Evolutionary conservation across 768 basidiomycete genomes (phyloP).

Genomic region (Suillus decipiens): DNA sequence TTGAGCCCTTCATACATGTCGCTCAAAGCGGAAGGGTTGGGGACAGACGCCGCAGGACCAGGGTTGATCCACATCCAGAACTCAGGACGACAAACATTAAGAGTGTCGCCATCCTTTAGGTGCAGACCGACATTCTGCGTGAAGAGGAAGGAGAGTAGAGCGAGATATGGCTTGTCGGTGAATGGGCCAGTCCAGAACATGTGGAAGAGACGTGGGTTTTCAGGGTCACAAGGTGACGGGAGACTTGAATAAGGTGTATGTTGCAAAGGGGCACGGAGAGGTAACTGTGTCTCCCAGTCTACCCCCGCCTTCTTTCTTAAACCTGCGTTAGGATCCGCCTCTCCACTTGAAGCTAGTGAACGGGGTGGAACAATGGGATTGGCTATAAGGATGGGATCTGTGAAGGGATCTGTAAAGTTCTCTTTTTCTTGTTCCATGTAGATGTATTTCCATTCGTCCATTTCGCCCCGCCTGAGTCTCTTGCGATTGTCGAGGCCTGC

Average conservation of each 20-base stretch:
- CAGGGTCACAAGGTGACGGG: conserved; percentile 72
- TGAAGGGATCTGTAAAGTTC: conserved; percentile 39
- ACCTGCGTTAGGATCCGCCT: conserved; percentile 52
- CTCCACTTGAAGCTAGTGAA: conserved; percentile 28
- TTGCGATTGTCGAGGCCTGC: conserved; percentile 84
- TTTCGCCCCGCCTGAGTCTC: conserved; percentile 69
- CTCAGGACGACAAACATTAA: conserved; percentile 73
- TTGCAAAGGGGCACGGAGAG: conserved; percentile 49
- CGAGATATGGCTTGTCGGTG: conserved; percentile 98
- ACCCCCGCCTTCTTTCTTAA: conserved; percentile 58
- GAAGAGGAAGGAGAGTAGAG: conserved; percentile 91
- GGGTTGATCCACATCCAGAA: conserved; percentile 99
- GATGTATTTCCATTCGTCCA: conserved; percentile 87
- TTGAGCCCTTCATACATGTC: conserved; percentile 87
- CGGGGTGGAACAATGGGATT: conserved; percentile 20
- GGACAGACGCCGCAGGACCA: conserved; percentile 89
- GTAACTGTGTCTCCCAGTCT: conserved; percentile 57
- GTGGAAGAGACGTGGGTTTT: conserved; percentile 89
- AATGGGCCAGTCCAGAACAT: conserved; percentile 99
- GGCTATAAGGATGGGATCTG: conserved; percentile 33
- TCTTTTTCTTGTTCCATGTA: conserved; percentile 65
- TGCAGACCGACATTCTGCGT: conserved; percentile 93
- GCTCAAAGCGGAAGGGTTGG: conserved; percentile 75
- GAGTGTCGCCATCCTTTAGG: conserved; percentile 45
- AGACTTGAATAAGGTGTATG: conserved; percentile 62